phyloP scores from a whole-genome alignment of 2,329 filamentous ascomycete species.

The Verticillium zaregamsianum region DNA sequence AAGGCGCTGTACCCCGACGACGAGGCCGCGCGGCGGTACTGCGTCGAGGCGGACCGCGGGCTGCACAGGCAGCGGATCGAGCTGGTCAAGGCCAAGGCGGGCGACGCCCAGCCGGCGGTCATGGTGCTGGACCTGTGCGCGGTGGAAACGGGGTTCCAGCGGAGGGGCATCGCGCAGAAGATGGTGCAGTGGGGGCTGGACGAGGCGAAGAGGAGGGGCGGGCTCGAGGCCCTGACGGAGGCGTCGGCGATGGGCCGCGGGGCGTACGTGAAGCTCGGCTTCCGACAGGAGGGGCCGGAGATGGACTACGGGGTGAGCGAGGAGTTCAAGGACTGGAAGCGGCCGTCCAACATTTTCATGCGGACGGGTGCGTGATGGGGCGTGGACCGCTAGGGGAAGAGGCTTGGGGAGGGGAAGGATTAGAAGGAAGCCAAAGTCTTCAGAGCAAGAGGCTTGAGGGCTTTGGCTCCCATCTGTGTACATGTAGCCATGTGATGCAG shows the following conservation, averaged over 20 bases:
- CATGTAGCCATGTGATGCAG: too few relatives aligned
- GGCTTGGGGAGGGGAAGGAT: not conserved
- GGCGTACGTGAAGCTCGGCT: constrained; percentile 42
- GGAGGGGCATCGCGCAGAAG: constrained; percentile 38
- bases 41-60: constrained; percentile 36
- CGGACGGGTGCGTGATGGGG: constrained; percentile 24
- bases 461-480: too few relatives aligned
- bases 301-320: constrained; percentile 38
- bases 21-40: constrained; percentile 39
- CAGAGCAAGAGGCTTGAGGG: too few relatives aligned
- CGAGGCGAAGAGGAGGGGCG: constrained; percentile 33
- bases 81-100: constrained; percentile 33
- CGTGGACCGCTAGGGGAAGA: not conserved
- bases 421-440: too few relatives aligned
- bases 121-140: constrained; percentile 47
- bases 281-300: constrained; percentile 34
- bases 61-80: constrained; percentile 39
- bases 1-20: constrained; percentile 36
- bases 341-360: constrained; percentile 44
- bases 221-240: constrained; percentile 39
- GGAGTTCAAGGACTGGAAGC: constrained; percentile 30
- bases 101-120: constrained; percentile 34
- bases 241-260: constrained; percentile 43
- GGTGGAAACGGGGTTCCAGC: constrained; percentile 50
- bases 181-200: constrained; percentile 45